A percentile compares a stretch with the other conserved stretches of the same genome.
Evolutionary conservation across 208 protist species (phyloP).

Genomic region (Zelonia costaricensis): DNA sequence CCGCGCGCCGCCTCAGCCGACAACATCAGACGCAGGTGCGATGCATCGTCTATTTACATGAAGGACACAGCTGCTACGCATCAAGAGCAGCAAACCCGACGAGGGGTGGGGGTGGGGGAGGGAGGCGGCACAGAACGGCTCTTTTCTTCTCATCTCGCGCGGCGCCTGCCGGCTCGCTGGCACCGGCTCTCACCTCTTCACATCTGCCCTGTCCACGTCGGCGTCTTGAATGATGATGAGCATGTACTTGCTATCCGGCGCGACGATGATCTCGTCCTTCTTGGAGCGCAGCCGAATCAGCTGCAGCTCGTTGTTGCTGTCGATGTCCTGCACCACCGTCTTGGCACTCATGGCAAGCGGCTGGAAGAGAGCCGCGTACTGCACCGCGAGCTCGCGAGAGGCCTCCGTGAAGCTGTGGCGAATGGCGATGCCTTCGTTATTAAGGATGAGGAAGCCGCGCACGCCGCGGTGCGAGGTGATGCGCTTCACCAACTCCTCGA

Average conservation of each 20-base stretch:
- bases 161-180: too few relatives aligned
- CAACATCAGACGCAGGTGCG: too few relatives aligned
- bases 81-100: too few relatives aligned
- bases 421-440: constrained; percentile 94
- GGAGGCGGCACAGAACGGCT: too few relatives aligned
- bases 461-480: constrained; percentile 94
- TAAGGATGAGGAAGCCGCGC: constrained; percentile 95
- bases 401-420: constrained; percentile 93
- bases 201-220: constrained; percentile 30
- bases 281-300: constrained; percentile 94
- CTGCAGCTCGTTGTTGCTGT: constrained; percentile 95
- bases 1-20: too few relatives aligned
- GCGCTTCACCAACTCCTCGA: constrained; percentile 97
- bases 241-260: constrained; percentile 92
- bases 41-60: too few relatives aligned
- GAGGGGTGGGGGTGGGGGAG: too few relatives aligned
- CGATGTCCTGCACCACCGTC: constrained; percentile 91
- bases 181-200: constrained; percentile 17
- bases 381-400: constrained; percentile 83
- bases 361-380: constrained; percentile 95
- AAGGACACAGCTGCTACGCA: too few relatives aligned
- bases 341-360: constrained; percentile 93
- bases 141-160: too few relatives aligned
- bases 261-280: constrained; percentile 97
- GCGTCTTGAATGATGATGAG: constrained; percentile 90